Conservation (phyloP, 352 stramenopile species). For the Phytophthora meadii region DNA sequence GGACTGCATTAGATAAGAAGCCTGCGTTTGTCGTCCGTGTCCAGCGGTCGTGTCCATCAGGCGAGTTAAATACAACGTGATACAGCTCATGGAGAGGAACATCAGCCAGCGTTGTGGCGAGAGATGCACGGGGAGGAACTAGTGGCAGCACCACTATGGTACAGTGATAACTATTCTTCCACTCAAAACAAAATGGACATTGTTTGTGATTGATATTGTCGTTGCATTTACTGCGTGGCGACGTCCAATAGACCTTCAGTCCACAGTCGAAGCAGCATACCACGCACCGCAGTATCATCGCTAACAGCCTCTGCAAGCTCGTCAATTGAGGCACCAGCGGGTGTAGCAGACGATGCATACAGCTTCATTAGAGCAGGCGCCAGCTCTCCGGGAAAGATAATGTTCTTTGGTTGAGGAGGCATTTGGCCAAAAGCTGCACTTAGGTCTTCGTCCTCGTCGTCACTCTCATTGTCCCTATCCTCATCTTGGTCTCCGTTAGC, state of each 20-base stretch:
- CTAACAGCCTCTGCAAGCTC: conserved; percentile 48
- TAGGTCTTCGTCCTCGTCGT: conserved; percentile 41
- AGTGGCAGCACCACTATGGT: conserved; percentile 28
- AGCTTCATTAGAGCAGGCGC: conserved; percentile 73
- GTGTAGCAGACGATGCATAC: conserved; percentile 50
- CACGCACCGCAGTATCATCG: conserved; percentile 72
- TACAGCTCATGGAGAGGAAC: conserved; percentile 37
- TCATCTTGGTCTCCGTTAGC: conserved; percentile 44
- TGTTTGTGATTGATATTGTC: conserved; percentile 52
- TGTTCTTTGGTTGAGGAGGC: conserved; percentile 53
- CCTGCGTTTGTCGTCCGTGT: conserved; percentile 14
- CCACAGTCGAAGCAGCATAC: conserved; percentile 86
- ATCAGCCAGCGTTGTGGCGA: conserved; percentile 29
- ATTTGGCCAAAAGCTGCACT: conserved; percentile 43
- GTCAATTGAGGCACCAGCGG: conserved; percentile 36
- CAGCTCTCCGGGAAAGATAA: conserved; percentile 73
- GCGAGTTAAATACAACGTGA: conserved; percentile 19
- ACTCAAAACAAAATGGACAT: conserved; percentile 40
- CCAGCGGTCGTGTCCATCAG: conserved; percentile 25
- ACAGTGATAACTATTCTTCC: conserved; percentile 27
- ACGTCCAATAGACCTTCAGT: conserved; percentile 70
- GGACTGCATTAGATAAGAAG: conserved; percentile 95
- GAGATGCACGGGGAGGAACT: conserved; percentile 8
- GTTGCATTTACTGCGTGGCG: conserved; percentile 21
- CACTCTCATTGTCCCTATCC: conserved; percentile 36